These are phyloP conservation scores for Debaryomyces sp. DNA, from an alignment of 1,139 yeast genomes.

Conservation along the genomic window DNA sequence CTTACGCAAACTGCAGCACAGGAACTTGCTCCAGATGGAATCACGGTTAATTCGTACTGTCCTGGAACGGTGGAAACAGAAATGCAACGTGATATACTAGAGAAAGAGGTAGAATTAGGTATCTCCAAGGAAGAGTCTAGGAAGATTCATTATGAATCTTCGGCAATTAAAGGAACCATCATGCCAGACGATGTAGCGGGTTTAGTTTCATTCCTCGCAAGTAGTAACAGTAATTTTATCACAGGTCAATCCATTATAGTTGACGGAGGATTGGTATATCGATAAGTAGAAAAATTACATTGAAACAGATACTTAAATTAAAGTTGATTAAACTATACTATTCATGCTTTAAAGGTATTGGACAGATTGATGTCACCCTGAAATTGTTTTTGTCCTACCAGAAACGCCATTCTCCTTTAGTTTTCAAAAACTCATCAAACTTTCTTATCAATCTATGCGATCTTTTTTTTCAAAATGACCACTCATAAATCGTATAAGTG, in stretches of 20 bases:
- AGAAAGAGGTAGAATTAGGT: neutral
- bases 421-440: no score
- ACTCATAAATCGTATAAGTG: no score
- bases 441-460: no score
- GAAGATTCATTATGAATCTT: neutral
- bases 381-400: no score
- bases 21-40: neutral
- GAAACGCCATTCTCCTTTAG: no score
- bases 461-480: no score
- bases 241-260: conserved; percentile 1
- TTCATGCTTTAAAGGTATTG: no score
- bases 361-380: no score
- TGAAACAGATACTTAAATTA: no score
- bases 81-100: neutral
- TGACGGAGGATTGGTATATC: neutral
- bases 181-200: neutral
- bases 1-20: conserved; percentile 23
- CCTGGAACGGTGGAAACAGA: neutral
- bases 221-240: neutral
- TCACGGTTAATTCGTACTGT: neutral
- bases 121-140: neutral
- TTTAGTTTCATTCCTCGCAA: conserved; percentile 2
- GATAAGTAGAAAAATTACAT: neutral
- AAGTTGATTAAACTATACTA: no score
- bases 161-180: neutral